Conservation (phyloP, 495 filamentous ascomycete genomes). For the Tuber aestivum region DNA sequence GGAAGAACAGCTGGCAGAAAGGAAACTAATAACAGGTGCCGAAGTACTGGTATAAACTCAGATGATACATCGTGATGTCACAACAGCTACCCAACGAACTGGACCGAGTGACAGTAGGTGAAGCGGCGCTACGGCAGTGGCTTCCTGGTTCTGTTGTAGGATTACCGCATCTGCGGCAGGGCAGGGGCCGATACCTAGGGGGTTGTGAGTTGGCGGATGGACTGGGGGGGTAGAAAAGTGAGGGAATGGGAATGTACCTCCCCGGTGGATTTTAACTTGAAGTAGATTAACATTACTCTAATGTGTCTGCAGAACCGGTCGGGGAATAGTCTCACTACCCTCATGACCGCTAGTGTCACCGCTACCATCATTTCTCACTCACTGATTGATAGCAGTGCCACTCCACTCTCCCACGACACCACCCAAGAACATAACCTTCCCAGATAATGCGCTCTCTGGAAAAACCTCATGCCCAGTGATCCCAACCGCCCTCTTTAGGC, state of each 20-base stretch:
- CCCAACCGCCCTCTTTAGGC: no score
- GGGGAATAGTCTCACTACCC: slow-evolving; percentile 51
- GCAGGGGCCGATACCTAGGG: slow-evolving; percentile 46
- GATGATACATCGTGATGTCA: no score
- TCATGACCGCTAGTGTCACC: slow-evolving; percentile 35
- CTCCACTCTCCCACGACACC: no score
- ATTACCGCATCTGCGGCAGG: slow-evolving; percentile 50
- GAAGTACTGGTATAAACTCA: no score
- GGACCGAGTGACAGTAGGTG: slow-evolving; percentile 48
- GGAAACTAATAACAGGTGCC: no score
- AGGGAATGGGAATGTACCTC: slow-evolving; percentile 17
- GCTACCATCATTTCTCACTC: slow-evolving; percentile 47
- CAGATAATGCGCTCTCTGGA: no score
- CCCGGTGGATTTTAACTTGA: slow-evolving; percentile 44
- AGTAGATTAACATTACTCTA: slow-evolving; percentile 53
- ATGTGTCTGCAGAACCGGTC: slow-evolving; percentile 54
- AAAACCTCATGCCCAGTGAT: no score
- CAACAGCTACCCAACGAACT: no score
- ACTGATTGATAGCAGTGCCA: no score
- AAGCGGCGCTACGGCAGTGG: slow-evolving; percentile 54
- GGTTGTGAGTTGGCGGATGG: no score
- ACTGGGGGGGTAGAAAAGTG: not conserved
- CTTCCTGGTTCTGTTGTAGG: slow-evolving; percentile 48
- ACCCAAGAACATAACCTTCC: no score
- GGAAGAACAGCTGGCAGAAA: no score